phyloP scores from a whole-genome alignment of 495 filamentous ascomycete species.

The Terfezia claveryi region DNA sequence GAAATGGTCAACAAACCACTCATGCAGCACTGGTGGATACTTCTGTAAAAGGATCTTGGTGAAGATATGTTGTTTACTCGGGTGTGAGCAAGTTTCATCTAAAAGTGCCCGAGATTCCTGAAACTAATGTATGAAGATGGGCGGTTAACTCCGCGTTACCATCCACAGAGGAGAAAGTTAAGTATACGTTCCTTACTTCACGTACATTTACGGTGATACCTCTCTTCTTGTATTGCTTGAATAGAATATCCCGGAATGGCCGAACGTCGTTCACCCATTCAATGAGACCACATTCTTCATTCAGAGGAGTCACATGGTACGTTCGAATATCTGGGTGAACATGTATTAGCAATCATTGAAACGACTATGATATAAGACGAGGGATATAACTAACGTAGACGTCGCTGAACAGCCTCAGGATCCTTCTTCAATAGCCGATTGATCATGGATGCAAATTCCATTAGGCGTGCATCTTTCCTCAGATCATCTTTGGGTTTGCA shows the following conservation, averaged over 20 bases:
- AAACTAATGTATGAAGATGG: slow-evolving; percentile 24
- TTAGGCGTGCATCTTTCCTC: slow-evolving; percentile 85
- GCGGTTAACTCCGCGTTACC: background rate
- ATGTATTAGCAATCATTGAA: background rate
- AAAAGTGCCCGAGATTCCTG: slow-evolving; percentile 35
- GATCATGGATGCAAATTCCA: slow-evolving; percentile 98
- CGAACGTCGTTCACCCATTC: slow-evolving; percentile 98
- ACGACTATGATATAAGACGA: slow-evolving; percentile 3
- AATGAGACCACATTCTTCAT: slow-evolving; percentile 93
- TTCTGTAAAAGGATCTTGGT: slow-evolving; percentile 39
- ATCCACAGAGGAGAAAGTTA: no score
- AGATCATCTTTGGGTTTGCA: slow-evolving; percentile 98
- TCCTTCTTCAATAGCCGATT: slow-evolving; percentile 81
- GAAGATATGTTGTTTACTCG: slow-evolving; percentile 35
- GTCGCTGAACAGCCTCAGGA: slow-evolving; percentile 66
- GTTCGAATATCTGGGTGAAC: slow-evolving; percentile 59
- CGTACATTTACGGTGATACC: slow-evolving; percentile 34
- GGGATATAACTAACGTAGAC: slow-evolving; percentile 31
- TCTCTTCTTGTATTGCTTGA: slow-evolving; percentile 50
- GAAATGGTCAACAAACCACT: slow-evolving; percentile 92
- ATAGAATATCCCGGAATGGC: slow-evolving; percentile 76
- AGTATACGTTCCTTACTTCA: background rate
- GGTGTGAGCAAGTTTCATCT: slow-evolving; percentile 32
- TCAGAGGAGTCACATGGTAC: slow-evolving; percentile 85
- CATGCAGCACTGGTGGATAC: slow-evolving; percentile 64